Evolutionary conservation across 805 yeast species (phyloP).

Genomic region (Sungouiozyma intestinalis): DNA sequence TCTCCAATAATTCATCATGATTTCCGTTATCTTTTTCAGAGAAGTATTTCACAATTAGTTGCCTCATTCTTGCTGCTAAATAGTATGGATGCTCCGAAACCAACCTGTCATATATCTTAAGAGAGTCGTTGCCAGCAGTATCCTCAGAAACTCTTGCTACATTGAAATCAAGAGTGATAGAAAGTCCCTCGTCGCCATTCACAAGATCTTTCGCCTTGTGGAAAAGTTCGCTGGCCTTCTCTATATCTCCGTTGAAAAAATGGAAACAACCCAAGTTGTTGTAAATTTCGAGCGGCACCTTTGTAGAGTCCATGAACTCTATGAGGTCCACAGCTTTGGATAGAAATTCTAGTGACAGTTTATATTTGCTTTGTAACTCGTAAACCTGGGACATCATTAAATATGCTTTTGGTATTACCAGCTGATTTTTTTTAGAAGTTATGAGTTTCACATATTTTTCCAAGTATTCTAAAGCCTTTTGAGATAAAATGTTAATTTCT

Average conservation of each 20-base stretch:
- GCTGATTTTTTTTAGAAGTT: conserved; percentile 44
- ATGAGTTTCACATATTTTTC: conserved; percentile 63
- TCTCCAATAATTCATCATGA: conserved; percentile 15
- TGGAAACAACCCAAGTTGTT: conserved; percentile 83
- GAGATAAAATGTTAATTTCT: conserved; percentile 18
- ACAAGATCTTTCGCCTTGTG: conserved; percentile 32
- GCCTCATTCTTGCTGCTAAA: conserved; percentile 64
- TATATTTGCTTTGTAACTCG: conserved; percentile 50
- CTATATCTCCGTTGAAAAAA: conserved; percentile 50
- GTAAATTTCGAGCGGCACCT: conserved; percentile 44
- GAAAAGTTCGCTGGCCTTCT: conserved; percentile 48
- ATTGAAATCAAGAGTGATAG: conserved; percentile 52
- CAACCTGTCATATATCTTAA: conserved; percentile 41
- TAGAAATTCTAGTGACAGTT: conserved; percentile 57
- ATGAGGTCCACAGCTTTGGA: conserved; percentile 48
- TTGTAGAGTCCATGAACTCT: conserved; percentile 23
- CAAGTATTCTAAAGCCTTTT: conserved; percentile 51
- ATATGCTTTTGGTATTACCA: conserved; percentile 52
- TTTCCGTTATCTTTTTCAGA: conserved; percentile 28
- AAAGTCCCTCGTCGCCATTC: conserved; percentile 24
- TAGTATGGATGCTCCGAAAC: conserved; percentile 55
- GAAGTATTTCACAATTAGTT: conserved; percentile 49
- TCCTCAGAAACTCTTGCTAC: conserved; percentile 65
- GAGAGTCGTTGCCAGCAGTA: conserved; percentile 20
- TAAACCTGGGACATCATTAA: conserved; percentile 58